A percentile compares a stretch with the other conserved stretches of the same genome.
These are phyloP conservation scores for Neurospora sp. DNA, from an alignment of 495 filamentous ascomycete genomes.

Conservation along the genomic window DNA sequence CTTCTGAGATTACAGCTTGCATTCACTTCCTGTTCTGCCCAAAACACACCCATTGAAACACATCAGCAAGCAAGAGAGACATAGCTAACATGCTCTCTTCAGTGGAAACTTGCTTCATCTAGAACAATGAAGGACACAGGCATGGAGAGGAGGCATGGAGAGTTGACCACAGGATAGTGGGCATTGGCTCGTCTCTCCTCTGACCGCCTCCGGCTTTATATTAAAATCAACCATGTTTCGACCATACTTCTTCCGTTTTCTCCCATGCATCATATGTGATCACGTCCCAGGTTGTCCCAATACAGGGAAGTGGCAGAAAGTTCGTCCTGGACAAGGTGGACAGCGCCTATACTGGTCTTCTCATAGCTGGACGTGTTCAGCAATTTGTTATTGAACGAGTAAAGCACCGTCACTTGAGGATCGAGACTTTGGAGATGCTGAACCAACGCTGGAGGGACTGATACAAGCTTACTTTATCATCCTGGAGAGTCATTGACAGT, in stretches of 20 bases:
- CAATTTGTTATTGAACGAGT: neutral
- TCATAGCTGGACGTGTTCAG: no score
- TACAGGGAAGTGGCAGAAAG: neutral
- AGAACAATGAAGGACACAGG: neutral
- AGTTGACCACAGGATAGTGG: neutral
- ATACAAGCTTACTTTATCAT: neutral
- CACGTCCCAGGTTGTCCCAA: neutral
- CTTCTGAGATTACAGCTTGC: constrained; percentile 1
- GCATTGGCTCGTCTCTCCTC: neutral
- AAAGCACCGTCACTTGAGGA: neutral
- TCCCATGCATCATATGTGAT: neutral
- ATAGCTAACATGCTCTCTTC: neutral
- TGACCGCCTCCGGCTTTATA: neutral
- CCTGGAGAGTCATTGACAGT: neutral
- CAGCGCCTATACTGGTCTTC: neutral
- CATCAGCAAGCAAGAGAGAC: neutral
- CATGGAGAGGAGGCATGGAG: neutral
- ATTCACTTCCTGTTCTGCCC: neutral
- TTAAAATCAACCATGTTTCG: neutral
- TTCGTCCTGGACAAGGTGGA: neutral
- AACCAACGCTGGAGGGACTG: neutral
- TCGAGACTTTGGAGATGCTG: neutral
- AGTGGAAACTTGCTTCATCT: neutral
- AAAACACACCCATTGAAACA: neutral
- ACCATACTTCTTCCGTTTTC: neutral